Evolutionary conservation across 495 filamentous ascomycete genomes (phyloP).

Genomic region (Haplographium delicatum): DNA sequence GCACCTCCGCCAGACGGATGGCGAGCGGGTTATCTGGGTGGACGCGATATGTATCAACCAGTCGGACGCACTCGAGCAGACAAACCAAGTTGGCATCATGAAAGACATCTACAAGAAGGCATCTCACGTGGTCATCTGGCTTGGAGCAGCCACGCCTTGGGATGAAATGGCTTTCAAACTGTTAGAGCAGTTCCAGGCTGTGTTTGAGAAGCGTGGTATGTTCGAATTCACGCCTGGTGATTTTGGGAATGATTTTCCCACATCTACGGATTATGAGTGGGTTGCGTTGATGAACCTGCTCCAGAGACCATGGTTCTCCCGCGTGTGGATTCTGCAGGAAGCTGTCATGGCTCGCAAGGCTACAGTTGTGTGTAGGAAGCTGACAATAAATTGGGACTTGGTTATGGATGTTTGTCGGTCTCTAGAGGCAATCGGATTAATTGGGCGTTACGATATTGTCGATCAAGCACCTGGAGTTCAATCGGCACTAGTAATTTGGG

Average conservation of each 20-base stretch:
- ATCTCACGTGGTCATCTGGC: not conserved
- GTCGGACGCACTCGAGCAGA: conserved; percentile 18
- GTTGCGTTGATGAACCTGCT: not conserved
- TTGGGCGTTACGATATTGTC: not conserved
- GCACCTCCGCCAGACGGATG: not conserved
- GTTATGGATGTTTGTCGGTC: not conserved
- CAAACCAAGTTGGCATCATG: conserved; percentile 23
- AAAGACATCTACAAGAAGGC: conserved; percentile 14
- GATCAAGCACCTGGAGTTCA: not conserved
- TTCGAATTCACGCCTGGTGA: not conserved
- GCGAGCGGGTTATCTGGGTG: conserved; percentile 15
- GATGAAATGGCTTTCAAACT: not conserved
- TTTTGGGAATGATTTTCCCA: too few relatives aligned
- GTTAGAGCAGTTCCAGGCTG: not conserved
- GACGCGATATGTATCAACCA: conserved; percentile 30
- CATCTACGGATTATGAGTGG: too few relatives aligned
- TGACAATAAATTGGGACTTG: not conserved
- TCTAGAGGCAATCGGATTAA: not conserved
- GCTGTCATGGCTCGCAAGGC: not conserved
- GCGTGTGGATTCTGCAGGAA: not conserved
- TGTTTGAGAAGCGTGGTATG: not conserved
- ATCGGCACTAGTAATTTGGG: not conserved
- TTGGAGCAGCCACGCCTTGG: not conserved
- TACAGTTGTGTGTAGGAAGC: not conserved
- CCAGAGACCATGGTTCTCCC: not conserved